Evolutionary conservation across 352 stramenopile species (phyloP), one percentile per base, ranked within the genome.

Genomic region (Blastocystis sp.): DNA sequence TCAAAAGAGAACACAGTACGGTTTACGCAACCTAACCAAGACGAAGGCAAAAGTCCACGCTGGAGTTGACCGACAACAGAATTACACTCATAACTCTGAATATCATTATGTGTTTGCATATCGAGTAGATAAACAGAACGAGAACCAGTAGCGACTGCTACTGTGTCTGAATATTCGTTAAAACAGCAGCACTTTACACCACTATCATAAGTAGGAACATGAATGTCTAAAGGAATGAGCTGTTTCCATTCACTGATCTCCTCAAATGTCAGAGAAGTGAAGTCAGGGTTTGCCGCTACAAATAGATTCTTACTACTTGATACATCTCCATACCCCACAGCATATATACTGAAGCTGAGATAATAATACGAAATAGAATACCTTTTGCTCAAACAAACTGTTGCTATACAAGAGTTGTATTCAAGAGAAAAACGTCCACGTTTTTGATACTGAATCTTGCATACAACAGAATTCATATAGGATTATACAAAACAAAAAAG

Each of bases 191-290:
- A 66, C 24, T 85, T 85, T 26, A 85, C 41, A 37, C 53, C 41
- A 20, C 63, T 26, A 13, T 85, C 53, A 53, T 85, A 85, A 20
- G 50, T 26, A 30, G 73, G 55, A 1, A 18, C 13, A 13, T 37
- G 59, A 13, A 85, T 24, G 68, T 85, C 73, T 18, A 85, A 45
- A 24, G 53, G 73, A 30, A n/a, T 69, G n/a, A 85, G 56, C 24
- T 39, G 18, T 45, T 34, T 26, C 34, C 50, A 26, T 34, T 37
- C 37, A n/a, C 30, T 66, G 30, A 85, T 39, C n/a, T 85, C 73
- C n/a, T 39, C 47, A 85, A 85, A 85, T n/a, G 53, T 53, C 47
- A 85, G n/a, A 0, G 73, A 85, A 5, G 73, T 50, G 47, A 66
- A 85, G 5, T 47, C 53, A n/a, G 73, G 55, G 34, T 68, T 53